Conservation (phyloP, 1,284 basidiomycete species). For the Phylloboletellus chloephorus region DNA sequence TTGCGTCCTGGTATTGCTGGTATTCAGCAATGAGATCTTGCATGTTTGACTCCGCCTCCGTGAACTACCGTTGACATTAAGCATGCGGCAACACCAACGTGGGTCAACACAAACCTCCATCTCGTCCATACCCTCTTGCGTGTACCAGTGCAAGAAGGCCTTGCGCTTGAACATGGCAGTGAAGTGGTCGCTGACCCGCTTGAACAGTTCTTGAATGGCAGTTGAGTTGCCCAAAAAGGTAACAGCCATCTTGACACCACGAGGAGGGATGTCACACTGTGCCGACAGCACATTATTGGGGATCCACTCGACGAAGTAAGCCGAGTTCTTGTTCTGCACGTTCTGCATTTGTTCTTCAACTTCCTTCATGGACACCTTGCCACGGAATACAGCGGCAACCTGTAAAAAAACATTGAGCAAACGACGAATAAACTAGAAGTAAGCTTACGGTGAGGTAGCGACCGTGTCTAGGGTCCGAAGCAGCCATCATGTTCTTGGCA, state of each 20-base stretch:
- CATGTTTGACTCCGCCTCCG: conserved; percentile 96
- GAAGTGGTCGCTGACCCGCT: conserved; percentile 96
- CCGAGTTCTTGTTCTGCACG: conserved; percentile 95
- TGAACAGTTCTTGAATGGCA: conserved; percentile 96
- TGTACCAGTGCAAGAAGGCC: conserved; percentile 99
- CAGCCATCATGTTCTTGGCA: conserved; percentile 98
- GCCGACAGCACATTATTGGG: conserved; percentile 96
- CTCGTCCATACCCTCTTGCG: conserved; percentile 98
- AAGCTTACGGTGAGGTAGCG: conserved; percentile 80
- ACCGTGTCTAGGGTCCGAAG: conserved; percentile 91
- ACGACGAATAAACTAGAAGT: not conserved
- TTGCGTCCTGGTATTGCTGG: conserved; percentile 96
- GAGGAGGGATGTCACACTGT: conserved; percentile 93
- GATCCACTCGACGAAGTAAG: conserved; percentile 99
- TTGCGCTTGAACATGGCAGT: conserved; percentile 99
- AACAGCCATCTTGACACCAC: conserved; percentile 91
- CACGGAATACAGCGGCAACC: conserved; percentile 97
- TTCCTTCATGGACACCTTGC: conserved; percentile 98
- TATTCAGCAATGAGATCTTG: conserved; percentile 92
- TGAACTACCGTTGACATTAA: conserved; percentile 52
- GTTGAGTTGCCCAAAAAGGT: conserved; percentile 98
- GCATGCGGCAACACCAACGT: conserved; percentile 5
- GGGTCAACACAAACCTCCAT: conserved; percentile 64
- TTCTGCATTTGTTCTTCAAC: conserved; percentile 97
- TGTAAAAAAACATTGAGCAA: conserved; percentile 31